Evolutionary conservation across 371 early-diverging fungal genomes (phyloP).

Genomic region (Amoeboaphelidium occidentale): DNA sequence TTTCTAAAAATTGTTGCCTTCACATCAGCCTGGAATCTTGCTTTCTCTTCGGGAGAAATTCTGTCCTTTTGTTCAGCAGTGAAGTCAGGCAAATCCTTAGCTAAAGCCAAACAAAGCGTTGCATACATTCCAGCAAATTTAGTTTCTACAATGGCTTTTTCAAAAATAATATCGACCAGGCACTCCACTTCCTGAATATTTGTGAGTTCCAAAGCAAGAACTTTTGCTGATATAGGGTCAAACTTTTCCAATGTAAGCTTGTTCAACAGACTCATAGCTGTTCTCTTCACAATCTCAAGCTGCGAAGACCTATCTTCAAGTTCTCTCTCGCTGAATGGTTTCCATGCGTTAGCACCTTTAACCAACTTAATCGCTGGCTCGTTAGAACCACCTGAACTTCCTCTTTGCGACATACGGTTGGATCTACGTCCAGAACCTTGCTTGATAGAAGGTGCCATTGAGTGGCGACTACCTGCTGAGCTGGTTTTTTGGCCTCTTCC

Average conservation of each 20-base stretch:
- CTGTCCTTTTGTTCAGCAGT: too few species aligned
- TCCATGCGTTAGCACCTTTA: neutral
- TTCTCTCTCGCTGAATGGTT: neutral
- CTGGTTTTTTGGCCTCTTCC: too few species aligned
- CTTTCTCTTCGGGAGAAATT: too few species aligned
- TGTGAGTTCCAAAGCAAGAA: slow-evolving; percentile 39
- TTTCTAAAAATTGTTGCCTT: too few species aligned
- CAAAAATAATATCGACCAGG: slow-evolving; percentile 60
- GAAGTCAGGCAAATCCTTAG: slow-evolving; percentile 11
- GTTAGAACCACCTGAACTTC: neutral
- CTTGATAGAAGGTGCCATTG: too few species aligned
- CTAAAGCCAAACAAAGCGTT: slow-evolving; percentile 39
- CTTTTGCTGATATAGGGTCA: slow-evolving; percentile 51
- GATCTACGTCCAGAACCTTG: too few species aligned
- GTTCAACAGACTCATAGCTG: slow-evolving; percentile 69
- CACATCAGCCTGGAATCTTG: too few species aligned
- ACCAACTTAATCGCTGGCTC: neutral
- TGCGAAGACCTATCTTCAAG: neutral
- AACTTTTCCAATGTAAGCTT: slow-evolving; percentile 87
- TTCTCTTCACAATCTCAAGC: slow-evolving; percentile 22
- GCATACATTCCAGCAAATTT: slow-evolving; percentile 74
- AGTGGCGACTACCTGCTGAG: too few species aligned
- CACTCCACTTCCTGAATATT: slow-evolving; percentile 37
- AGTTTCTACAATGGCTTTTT: slow-evolving; percentile 84
- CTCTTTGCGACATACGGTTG: too few species aligned